Base-by-base conservation (phyloP, 768 basidiomycete species). In the Tephrocybe sp. region DNA sequence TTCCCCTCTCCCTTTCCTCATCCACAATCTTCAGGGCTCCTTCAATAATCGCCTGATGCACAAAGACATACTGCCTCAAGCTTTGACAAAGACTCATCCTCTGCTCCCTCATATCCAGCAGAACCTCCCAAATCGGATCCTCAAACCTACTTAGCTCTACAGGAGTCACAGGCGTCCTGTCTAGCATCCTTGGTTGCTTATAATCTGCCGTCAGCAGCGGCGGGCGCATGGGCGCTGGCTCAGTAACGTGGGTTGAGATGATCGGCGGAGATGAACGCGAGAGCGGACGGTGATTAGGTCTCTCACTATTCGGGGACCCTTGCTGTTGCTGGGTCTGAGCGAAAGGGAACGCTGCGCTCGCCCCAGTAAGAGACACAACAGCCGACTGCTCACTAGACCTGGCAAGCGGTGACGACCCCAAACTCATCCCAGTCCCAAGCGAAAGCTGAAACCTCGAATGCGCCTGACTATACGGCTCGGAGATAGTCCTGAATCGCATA, bases 21-120 rank as follows among this genome's bases (percentile, higher is more conserved):
- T 92, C 90, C 38, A 87, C 76, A 15, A 92, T 72, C 76, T 80
- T 76, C 68, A 93, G 66, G 13, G 86, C 80, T 6, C 92, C 91
- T 66, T 91, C 89, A 49, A 93, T 79, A 49, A 94, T 75, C 15
- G 86, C 92, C 25, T 86, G 83, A 64, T 97, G 91, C 30, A 93
- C 89, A 67, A 95, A 98, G 16, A 95, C 87, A 61, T 95, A 98
- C 70, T 98, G 96, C 50, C 94, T 74, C 62, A 95, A 70, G 65
- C 89, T 96, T 73, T 96, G 95, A 63, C 95, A 96, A 53, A 97
- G 69, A 60, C 91, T 93, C 96, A 98, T 98, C 46, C 96, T 76
- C 69, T 98, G 95, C 66, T 95, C 86, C 37, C 96, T 79, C 86
- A 98, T 92, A 63, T 94, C 91, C 68, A 95, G 92, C 43, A 98